Evolutionary conservation across 2,329 filamentous ascomycete species (phyloP).

Genomic region (Fusarium azukiicola): DNA sequence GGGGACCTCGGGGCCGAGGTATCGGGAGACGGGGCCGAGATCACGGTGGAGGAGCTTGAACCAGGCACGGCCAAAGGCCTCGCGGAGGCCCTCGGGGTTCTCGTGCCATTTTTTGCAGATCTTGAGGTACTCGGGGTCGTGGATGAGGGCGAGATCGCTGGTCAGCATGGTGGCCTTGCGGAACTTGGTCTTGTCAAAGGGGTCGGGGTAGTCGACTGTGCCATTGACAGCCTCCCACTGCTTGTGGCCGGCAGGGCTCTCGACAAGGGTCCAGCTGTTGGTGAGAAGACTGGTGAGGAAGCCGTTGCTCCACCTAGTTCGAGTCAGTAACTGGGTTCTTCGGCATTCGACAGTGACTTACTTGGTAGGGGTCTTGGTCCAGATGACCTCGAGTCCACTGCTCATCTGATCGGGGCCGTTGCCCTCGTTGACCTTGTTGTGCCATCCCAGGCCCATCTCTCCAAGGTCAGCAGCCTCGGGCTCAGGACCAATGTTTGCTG

Average conservation of each 20-base stretch:
- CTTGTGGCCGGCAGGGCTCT: conserved; percentile 88
- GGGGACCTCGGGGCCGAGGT: conserved; percentile 88
- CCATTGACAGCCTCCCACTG: conserved; percentile 89
- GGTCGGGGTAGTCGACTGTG: conserved; percentile 84
- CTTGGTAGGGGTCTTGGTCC: conserved; percentile 88
- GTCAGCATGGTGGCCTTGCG: conserved; percentile 89
- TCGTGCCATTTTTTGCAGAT: conserved; percentile 86
- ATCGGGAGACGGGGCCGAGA: conserved; percentile 85
- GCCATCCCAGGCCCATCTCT: conserved; percentile 87
- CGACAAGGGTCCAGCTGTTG: conserved; percentile 88
- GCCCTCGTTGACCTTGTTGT: conserved; percentile 81
- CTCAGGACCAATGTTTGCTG: conserved; percentile 81
- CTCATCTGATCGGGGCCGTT: conserved; percentile 88
- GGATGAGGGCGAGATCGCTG: conserved; percentile 86
- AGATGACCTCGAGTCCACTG: conserved; percentile 88
- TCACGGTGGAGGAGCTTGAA: conserved; percentile 93
- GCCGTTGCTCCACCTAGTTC: conserved; percentile 81
- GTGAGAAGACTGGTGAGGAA: conserved; percentile 89
- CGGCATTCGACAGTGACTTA: conserved; percentile 4
- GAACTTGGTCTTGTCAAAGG: conserved; percentile 86
- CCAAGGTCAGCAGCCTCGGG: conserved; percentile 83
- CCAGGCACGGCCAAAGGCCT: conserved; percentile 88
- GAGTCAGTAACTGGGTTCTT: conserved; percentile 25
- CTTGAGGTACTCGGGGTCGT: conserved; percentile 87
- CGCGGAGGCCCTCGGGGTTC: conserved; percentile 84